Conservation (phyloP, 208 protist species). For the Borovskyia barvae region DNA sequence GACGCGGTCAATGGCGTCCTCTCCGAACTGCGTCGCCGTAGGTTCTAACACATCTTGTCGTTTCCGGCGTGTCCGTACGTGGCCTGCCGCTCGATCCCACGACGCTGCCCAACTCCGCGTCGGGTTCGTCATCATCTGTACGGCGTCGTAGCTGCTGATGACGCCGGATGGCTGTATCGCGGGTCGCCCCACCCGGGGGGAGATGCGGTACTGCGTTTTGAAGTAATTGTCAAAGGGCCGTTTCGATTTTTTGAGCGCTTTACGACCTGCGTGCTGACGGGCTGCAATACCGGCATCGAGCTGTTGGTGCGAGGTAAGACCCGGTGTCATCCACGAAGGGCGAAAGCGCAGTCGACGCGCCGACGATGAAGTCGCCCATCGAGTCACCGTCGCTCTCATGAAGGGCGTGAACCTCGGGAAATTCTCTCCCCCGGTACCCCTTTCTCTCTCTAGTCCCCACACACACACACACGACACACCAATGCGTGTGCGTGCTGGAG, state of each 20-base stretch:
- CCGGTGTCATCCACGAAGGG: conserved; percentile 52
- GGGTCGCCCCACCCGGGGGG: conserved; percentile 23
- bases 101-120: conserved; percentile 46
- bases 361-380: conserved; percentile 14
- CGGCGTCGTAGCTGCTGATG: conserved; percentile 43
- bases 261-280: conserved; percentile 65
- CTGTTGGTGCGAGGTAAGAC: conserved; percentile 69
- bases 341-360: conserved; percentile 25
- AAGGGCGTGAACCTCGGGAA: background rate
- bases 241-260: conserved; percentile 67
- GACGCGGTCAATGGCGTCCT: conserved; percentile 51
- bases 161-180: conserved; percentile 23
- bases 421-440: background rate
- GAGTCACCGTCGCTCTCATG: conserved; percentile 15
- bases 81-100: conserved; percentile 44
- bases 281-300: conserved; percentile 76
- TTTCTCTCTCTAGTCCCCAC: background rate
- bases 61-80: conserved; percentile 34
- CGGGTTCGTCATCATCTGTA: conserved; percentile 66
- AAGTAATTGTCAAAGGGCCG: conserved; percentile 84
- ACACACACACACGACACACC: too few species aligned
- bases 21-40: conserved; percentile 50
- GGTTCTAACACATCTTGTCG: conserved; percentile 75
- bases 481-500: too few species aligned
- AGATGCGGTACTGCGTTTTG: conserved; percentile 53